A percentile compares a stretch with the other conserved stretches of the same genome.
Conservation (phyloP, 768 basidiomycete species). For the Tricholoma furcatifolium region DNA sequence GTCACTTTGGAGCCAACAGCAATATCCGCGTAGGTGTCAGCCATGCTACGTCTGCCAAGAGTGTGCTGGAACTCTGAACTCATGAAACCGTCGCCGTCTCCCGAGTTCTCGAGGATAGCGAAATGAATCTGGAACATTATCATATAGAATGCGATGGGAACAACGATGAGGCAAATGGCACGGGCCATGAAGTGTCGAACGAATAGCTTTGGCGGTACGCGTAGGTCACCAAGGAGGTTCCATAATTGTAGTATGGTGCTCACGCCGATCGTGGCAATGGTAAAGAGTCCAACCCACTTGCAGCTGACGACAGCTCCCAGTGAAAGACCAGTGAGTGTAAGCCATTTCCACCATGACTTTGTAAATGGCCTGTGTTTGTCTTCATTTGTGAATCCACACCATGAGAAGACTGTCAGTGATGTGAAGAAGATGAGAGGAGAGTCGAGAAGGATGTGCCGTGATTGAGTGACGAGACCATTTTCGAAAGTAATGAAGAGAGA, state of each 20-base stretch:
- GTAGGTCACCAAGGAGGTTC: constrained; percentile 84
- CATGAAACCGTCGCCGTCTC: constrained; percentile 99
- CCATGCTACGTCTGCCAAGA: constrained; percentile 84
- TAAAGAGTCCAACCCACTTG: constrained; percentile 99
- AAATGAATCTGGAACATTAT: constrained; percentile 96
- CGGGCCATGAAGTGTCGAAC: constrained; percentile 85
- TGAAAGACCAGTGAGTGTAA: constrained; percentile 80
- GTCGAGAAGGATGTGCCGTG: constrained; percentile 95
- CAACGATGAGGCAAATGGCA: constrained; percentile 82
- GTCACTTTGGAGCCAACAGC: constrained; percentile 80
- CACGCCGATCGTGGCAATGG: constrained; percentile 89
- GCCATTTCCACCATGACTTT: constrained; percentile 90
- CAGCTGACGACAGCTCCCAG: constrained; percentile 92
- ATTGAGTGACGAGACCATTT: constrained; percentile 94
- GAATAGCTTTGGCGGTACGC: constrained; percentile 73
- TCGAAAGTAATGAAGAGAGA: constrained; percentile 94
- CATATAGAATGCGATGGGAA: constrained; percentile 93
- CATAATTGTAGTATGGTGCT: constrained; percentile 87
- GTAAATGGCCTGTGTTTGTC: constrained; percentile 85
- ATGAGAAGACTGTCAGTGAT: constrained; percentile 81
- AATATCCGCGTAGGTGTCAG: constrained; percentile 91
- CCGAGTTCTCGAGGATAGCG: constrained; percentile 80
- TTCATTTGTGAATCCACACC: constrained; percentile 90
- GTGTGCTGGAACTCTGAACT: constrained; percentile 99
- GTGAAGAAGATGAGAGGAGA: constrained; percentile 99